Evolutionary conservation across 371 early-diverging fungal genomes (phyloP), one percentile per base, ranked within the genome.

Genomic region (Rhizopus arrhizus): DNA sequence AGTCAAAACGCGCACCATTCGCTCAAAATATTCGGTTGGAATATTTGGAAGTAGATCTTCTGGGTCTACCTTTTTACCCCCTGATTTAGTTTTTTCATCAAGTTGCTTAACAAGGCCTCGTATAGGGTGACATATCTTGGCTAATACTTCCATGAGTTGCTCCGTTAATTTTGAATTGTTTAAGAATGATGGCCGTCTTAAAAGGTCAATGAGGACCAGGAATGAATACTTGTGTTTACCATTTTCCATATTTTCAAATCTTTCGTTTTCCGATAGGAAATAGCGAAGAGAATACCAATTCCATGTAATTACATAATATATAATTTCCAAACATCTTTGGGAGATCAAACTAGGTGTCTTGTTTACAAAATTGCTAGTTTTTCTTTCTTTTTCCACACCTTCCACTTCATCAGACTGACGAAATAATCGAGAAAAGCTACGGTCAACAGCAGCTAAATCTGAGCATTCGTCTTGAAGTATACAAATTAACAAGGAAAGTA

Each of bases 1-100:
- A 1, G 92, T 91, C 38, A 98, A 76, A 0, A 95, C 91, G 57
- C 93, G 89, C 11, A 95, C 93, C 22, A 97, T 84, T 11, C 87
- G 73, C 15, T 87, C 84, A 13, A 95, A 71, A 50, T 85, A 88
- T 46, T 84, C 73, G 10, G 84, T 84, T 7, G 91, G 92, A 32
- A 89, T 89, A 0, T 72, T 75, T 10, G 90, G 91, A 13, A 89
- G 84, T 9, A 74, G 70, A 6, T 36, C 29, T 40, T 31, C 47
- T 11, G 31, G 55, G n/a, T 54, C 32, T 15, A 40, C 42, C 31
- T 47, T 49, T 22, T 58, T 34, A 12, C 10, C n/a, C 35, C 53
- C 48, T 34, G 22, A 6, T 11, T 61, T 59, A 15, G 40, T 36
- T 46, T 62, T 61, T 33, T 59, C 65, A 29, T 67, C 53, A 49